Evolutionary conservation across 495 filamentous ascomycete genomes (phyloP), one percentile per base, ranked within the genome.

Genomic region (Trichoderma virens): DNA sequence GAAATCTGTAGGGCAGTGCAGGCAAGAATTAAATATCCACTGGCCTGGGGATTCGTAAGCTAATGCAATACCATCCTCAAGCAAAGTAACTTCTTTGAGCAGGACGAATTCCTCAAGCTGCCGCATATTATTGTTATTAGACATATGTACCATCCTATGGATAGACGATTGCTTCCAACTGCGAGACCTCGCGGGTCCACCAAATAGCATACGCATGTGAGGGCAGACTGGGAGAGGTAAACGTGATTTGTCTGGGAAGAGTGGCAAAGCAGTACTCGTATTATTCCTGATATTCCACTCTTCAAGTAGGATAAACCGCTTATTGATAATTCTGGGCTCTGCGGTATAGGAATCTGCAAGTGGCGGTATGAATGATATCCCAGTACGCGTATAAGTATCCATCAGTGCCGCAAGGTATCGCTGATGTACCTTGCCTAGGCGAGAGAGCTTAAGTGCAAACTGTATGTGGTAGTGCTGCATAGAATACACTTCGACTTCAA

Each of bases 381-480:
- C 18, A 14, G 43, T 47, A n/a, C 43, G 43, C 43, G 43, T 47
- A 47, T 20, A 47, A 47, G 14, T n/a, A 5, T n/a, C 16, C 43
- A 47, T 47, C 43, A 47, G 43, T 20, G 43, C 43, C 43, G 43
- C 43, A 47, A 47, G 43, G 43, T 47, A 47, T 47, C 20, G 43
- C 16, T 47, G 0, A 81, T 64, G 9, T 75, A 59, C 65, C 64
- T 72, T 2, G 43, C 43, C 43, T 18, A 47, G 43, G 43, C 43
- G 43, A 18, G 43, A 47, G 23, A 56, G 47, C 47, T 56, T 30
- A 16, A 30, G 47, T 0, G 25, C 47, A 56, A 56, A 9, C 47
- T 56, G 47, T 56, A 30, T 30, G 23, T 56, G 47, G 47, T 56
- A 27, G 25, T 56, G 47, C 47, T 56, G 47, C 20, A 56, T 27